Evolutionary conservation across 2,329 filamentous ascomycete genomes (phyloP).

Genomic region (Fusarium protoensiforme): DNA sequence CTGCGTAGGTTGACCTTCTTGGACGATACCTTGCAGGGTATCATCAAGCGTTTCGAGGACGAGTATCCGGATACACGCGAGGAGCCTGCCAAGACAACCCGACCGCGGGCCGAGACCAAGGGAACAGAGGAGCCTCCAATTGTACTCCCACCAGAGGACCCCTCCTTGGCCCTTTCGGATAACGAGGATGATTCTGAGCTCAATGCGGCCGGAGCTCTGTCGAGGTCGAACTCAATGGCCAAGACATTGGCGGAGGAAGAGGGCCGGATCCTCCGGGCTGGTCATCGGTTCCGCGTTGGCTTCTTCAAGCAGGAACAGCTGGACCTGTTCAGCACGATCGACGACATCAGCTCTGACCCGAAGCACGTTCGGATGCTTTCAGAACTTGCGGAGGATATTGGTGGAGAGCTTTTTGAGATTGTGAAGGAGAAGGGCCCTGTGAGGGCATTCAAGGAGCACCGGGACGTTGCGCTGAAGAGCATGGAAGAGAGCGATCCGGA

Average conservation of each 20-base stretch:
- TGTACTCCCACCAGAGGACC: constrained; percentile 45
- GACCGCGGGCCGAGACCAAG: constrained; percentile 22
- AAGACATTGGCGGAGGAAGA: constrained; percentile 67
- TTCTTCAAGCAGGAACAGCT: constrained; percentile 65
- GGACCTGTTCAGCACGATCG: constrained; percentile 59
- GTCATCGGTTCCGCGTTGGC: constrained; percentile 66
- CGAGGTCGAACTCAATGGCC: constrained; percentile 65
- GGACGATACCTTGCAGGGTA: constrained; percentile 86
- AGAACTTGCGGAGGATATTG: constrained; percentile 72
- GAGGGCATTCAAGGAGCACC: constrained; percentile 69
- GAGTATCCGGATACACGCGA: constrained; percentile 90
- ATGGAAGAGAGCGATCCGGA: constrained; percentile 72
- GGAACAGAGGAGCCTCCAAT: constrained; percentile 36
- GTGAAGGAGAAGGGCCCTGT: constrained; percentile 69
- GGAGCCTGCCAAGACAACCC: constrained; percentile 39
- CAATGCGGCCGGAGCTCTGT: constrained; percentile 54
- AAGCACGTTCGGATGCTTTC: constrained; percentile 64
- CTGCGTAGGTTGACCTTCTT: constrained; percentile 89
- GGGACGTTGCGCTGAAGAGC: constrained; percentile 59
- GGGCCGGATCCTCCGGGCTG: constrained; percentile 64
- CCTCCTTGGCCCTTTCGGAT: constrained; percentile 56
- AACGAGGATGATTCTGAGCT: constrained; percentile 61
- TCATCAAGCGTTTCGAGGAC: constrained; percentile 95
- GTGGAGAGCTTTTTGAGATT: constrained; percentile 67
- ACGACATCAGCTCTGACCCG: constrained; percentile 63